These are phyloP conservation scores for Colletotrichum sp. DNA, from an alignment of 2,329 filamentous ascomycete species.

Conservation along the genomic window DNA sequence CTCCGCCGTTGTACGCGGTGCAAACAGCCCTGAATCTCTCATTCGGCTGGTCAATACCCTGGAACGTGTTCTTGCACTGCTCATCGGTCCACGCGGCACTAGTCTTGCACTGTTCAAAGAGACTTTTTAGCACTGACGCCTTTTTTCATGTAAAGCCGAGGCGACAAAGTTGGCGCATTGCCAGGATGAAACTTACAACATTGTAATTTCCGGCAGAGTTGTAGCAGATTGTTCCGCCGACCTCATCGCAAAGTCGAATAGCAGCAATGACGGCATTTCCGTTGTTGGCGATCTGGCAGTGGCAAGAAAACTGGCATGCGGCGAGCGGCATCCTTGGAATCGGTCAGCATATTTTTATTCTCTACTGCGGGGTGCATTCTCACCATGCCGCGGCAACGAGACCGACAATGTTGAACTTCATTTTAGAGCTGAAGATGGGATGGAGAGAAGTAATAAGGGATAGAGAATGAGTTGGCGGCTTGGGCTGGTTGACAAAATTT, in stretches of 20 bases:
- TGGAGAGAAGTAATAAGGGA: not conserved
- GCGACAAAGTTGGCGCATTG: rapidly evolving
- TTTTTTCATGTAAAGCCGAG: not conserved
- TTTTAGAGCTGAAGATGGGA: not conserved
- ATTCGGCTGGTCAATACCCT: not conserved
- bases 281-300: not conserved
- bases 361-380: not conserved
- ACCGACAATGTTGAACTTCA: not conserved
- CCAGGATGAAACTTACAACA: not conserved
- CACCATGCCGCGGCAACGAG: not conserved
- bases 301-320: not conserved
- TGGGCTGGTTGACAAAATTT: not conserved
- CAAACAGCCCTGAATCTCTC: not conserved
- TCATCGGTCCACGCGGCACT: not conserved
- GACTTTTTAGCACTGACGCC: not conserved
- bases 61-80: not conserved
- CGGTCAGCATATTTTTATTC: not conserved
- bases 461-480: not conserved
- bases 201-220: not conserved
- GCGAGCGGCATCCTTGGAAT: not conserved
- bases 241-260: not conserved
- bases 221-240: not conserved
- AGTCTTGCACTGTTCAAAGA: not conserved
- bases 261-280: not conserved
- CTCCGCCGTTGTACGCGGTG: not conserved